Evolutionary conservation across 2,329 filamentous ascomycete genomes (phyloP).

Genomic region (Arachnomyces sp.): DNA sequence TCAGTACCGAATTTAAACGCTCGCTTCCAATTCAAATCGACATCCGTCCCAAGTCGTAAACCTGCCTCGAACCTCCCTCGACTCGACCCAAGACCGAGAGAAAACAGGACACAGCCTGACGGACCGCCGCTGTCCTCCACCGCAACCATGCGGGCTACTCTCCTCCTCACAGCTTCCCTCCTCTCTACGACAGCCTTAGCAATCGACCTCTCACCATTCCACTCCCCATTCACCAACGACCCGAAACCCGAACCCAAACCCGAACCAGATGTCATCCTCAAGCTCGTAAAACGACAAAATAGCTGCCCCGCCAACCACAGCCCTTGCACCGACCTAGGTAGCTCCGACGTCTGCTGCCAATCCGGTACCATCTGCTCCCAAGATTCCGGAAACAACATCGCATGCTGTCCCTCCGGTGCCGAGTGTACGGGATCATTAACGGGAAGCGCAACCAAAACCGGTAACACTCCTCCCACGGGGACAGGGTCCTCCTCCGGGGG

Average conservation of each 20-base stretch:
- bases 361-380: slow-evolving; percentile 47
- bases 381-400: slow-evolving; percentile 51
- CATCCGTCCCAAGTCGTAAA: too few species aligned
- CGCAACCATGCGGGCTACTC: background rate
- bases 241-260: background rate
- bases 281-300: slow-evolving; percentile 17
- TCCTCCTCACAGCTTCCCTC: background rate
- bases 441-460: slow-evolving; percentile 16
- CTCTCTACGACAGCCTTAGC: background rate
- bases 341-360: slow-evolving; percentile 50
- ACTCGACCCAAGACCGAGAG: too few species aligned
- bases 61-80: too few species aligned
- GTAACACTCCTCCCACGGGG: slow-evolving; percentile 13
- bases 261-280: background rate
- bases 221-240: background rate
- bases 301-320: slow-evolving; percentile 47
- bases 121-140: too few species aligned
- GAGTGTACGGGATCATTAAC: slow-evolving; percentile 52
- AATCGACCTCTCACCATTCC: slow-evolving; percentile 1
- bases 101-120: too few species aligned
- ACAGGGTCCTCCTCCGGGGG: slow-evolving; percentile 19
- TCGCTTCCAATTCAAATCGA: too few species aligned
- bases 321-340: slow-evolving; percentile 46
- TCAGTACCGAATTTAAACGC: too few species aligned
- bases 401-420: slow-evolving; percentile 53